Conservation (phyloP, 1,284 basidiomycete genomes). For the Tilletiaria anomala region DNA sequence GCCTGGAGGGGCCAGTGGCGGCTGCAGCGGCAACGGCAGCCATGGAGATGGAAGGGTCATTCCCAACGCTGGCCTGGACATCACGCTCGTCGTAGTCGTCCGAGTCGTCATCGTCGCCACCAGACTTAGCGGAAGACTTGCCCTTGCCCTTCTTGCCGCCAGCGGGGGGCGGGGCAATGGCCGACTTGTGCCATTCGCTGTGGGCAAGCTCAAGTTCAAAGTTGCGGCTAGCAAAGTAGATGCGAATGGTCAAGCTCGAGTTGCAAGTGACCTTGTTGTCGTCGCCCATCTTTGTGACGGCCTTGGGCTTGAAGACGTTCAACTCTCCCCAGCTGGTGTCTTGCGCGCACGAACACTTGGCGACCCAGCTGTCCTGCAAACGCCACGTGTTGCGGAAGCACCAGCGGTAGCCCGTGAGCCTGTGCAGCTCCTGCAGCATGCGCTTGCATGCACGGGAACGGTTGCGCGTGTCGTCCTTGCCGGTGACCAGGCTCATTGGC, state of each 20-base stretch:
- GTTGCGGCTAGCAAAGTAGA: not conserved
- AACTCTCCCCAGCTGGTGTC: not conserved
- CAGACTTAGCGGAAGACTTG: too few relatives aligned
- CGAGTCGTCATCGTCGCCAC: too few relatives aligned
- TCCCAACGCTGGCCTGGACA: too few relatives aligned
- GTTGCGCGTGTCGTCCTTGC: not conserved
- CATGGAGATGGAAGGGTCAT: too few relatives aligned
- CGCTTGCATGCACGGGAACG: not conserved
- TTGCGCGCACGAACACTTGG: not conserved
- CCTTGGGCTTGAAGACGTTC: not conserved
- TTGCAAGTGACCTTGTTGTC: not conserved
- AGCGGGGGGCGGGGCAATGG: too few relatives aligned
- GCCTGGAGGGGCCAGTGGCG: too few relatives aligned
- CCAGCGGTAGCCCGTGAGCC: not conserved
- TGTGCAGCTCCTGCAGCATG: not conserved
- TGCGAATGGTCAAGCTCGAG: not conserved
- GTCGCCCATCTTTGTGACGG: not conserved
- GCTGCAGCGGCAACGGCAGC: too few relatives aligned
- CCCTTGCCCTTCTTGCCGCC: too few relatives aligned
- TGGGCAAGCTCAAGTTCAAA: not conserved
- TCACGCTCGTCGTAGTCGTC: too few relatives aligned
- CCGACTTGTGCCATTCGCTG: not conserved
- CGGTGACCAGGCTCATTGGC: not conserved
- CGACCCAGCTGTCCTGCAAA: not conserved
- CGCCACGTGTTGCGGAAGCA: not conserved